Base-by-base conservation (phyloP, 1,139 yeast species). In the Suhomyces choctaworum region DNA sequence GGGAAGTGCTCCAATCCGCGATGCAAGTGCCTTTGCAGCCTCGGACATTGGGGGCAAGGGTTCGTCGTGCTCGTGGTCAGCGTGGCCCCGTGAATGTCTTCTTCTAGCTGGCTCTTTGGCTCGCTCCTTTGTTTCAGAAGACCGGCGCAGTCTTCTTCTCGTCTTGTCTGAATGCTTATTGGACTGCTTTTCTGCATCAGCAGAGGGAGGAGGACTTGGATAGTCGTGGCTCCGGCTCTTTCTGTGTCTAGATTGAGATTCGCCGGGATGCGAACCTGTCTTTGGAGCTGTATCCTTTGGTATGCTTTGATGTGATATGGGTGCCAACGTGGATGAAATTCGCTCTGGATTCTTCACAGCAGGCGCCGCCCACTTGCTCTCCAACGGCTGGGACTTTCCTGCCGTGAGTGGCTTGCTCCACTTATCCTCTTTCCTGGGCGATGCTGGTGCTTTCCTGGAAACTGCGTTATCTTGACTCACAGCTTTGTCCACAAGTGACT, bases 291-390 rank as follows among this genome's bases (percentile, higher is more conserved):
- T 27, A 10, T 31, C 36, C 5, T 23, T 29, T 2, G 39, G 34
- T 3, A 50, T 51, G n/a, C n/a, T n/a, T n/a, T n/a, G n/a, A n/a
- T n/a, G n/a, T n/a, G n/a, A n/a, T n/a, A n/a, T n/a, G n/a, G n/a
- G n/a, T n/a, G n/a, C n/a, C n/a, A n/a, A n/a, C n/a, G n/a, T n/a
- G n/a, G n/a, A n/a, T n/a, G n/a, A n/a, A n/a, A n/a, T n/a, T n/a
- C n/a, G n/a, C n/a, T n/a, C n/a, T n/a, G n/a, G n/a, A n/a, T n/a
- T n/a, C n/a, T n/a, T n/a, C n/a, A n/a, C n/a, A n/a, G n/a, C n/a
- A n/a, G n/a, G n/a, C 25, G 46, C 43, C 4, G 66, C 66, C 69
- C 68, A 62, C 43, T 47, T 60, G 30, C 65, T 60, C 21, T 39
- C 58, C 33, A 64, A 48, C 11, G 52, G 53, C 45, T 41, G 14